Base-by-base conservation (phyloP, 352 stramenopile genomes). In the Thraustotheca clavata region DNA sequence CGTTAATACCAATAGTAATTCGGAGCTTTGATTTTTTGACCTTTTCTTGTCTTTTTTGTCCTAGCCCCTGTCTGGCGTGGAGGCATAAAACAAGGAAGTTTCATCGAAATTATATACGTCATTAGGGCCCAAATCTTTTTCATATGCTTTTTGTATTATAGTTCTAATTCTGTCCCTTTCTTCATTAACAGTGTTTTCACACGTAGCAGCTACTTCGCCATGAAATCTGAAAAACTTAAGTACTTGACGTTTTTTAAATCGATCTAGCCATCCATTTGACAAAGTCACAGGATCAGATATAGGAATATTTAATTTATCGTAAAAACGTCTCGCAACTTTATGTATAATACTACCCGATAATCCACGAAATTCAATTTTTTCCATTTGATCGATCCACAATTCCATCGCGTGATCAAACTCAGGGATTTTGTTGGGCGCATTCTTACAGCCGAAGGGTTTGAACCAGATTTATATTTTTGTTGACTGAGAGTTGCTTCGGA, bases 21-120 rank as follows among this genome's bases (percentile, higher is more conserved):
- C 54, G 29, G 18, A 36, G 49, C n/a, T 62, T 62, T 8, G 54
- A 62, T 41, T 62, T 47, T 31, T 62, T 62, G 8, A 26, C 36
- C n/a, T 41, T 41, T 16, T 20, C 20, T 18, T 20, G 38, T 20
- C 16, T 20, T 20, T 43, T 20, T 16, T 20, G 38, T 20, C 16
- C 38, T 18, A 43, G 38, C 38, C 38, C 38, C n/a, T 43, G 16
- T 43, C 38, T 18, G 38, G 38, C 20, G 20, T 20, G 20, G 38
- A 43, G 16, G 38, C 38, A 20, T 43, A 43, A 43, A 43, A 43
- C 16, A 43, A 43, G 20, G 38, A 43, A 16, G 38, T 43, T 43
- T 43, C 38, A 43, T 43, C 38, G 38, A 43, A 43, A 43, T 43
- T 43, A 20, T 18, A 43, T 16, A 43, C 20, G 38, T 43, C 38